Conservation (phyloP, 2,329 filamentous ascomycete species). For the Claviceps sp. region DNA sequence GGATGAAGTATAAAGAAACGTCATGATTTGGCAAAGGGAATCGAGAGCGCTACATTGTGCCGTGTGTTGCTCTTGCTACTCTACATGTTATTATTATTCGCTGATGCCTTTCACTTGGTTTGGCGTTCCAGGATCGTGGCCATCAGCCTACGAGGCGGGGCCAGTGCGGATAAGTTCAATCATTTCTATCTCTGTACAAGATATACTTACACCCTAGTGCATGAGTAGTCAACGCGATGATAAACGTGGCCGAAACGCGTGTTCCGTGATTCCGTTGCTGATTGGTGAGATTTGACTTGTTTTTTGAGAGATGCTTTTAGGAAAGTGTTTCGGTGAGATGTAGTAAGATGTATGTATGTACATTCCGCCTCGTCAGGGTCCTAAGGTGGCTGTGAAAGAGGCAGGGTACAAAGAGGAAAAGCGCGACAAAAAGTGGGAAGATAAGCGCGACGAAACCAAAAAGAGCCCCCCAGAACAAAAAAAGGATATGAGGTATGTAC, state of each 20-base stretch:
- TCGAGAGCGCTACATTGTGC: background rate
- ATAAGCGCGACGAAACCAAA: background rate
- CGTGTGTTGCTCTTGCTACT: constrained; percentile 1
- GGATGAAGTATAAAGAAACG: constrained; percentile 55
- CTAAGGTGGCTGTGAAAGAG: too few species aligned
- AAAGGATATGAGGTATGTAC: background rate
- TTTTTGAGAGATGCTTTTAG: background rate
- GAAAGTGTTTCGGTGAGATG: background rate
- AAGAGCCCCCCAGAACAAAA: background rate
- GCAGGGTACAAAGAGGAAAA: background rate
- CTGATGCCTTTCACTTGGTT: constrained; percentile 1
- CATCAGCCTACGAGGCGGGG: background rate
- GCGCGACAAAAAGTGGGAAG: background rate
- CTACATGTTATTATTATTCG: background rate
- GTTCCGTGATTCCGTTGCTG: background rate
- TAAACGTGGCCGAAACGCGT: background rate
- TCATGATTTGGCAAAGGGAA: background rate
- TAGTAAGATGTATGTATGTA: background rate
- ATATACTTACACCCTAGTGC: background rate
- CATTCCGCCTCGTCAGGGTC: background rate
- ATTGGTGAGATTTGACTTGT: background rate
- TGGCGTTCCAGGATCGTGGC: background rate
- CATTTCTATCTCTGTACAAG: background rate
- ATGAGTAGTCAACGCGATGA: background rate
- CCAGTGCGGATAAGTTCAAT: background rate